Evolutionary conservation across 208 protist species (phyloP), one percentile per base, ranked within the genome.

Genomic region (Borovskyia barvae): DNA sequence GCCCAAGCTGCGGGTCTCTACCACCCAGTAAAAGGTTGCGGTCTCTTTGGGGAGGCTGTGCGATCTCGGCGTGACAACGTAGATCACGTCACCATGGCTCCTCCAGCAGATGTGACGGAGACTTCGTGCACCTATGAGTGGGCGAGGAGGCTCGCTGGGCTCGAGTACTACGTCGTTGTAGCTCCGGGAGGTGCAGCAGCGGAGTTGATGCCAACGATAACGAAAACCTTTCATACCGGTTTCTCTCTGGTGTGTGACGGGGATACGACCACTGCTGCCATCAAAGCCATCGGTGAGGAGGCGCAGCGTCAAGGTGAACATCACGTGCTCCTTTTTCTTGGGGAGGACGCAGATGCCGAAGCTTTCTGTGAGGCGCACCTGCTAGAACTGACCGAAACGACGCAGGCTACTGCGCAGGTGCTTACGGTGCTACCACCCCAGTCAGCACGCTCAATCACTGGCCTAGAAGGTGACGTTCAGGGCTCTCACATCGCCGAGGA

Each of bases 11-110:
- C 72, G 26, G 80, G 80, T n/a, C 50, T 94, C 30, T 91, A 90
- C 63, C 26, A 37, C 7, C 48, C 81, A 5, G 58, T 87, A 11
- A 62, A 67, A 17, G 82, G 84, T 25, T 85, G 78, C 49, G 83
- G 81, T 26, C 47, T 88, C 4, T 94, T 94, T 61, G 87, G 87
- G 6, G 82, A 93, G 14, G 32, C 28, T 25, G 68, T 87, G 35
- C 47, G 49, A 33, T 54, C 69, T 7, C 49, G 61, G 12, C 33
- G 25, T 7, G 17, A 25, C 14, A 26, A 12, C 6, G 25, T 12
- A 29, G 5, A 20, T 29, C 28, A 14, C 7, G 30, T 28, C 5
- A 17, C 25, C 25, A 17, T 20, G 24, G 12, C 32, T 14, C 19
- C 11, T 9, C 41, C 30, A 7, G 52, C 37, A 1, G 20, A 43